Conservation (phyloP, 139 green algal genomes). For the Choricystis sp. region DNA sequence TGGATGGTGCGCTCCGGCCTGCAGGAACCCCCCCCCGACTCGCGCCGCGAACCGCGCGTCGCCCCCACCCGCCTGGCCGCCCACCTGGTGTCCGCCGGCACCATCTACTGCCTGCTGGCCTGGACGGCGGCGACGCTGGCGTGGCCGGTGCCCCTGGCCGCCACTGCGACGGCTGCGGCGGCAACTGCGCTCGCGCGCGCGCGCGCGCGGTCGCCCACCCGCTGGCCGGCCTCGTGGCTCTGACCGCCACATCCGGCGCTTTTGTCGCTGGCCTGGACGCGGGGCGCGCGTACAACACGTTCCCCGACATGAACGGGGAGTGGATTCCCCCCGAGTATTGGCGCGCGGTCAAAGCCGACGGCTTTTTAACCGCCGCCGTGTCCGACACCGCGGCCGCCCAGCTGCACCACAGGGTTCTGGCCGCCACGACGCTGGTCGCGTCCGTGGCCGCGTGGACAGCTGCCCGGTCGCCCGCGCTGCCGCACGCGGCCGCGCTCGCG, state of each 20-base stretch:
- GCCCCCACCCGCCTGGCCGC: slow-evolving; percentile 86
- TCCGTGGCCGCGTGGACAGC: slow-evolving; percentile 34
- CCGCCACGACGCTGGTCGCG: slow-evolving; percentile 44
- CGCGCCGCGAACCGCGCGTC: slow-evolving; percentile 63
- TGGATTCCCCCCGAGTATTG: slow-evolving; percentile 80
- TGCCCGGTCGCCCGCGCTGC: slow-evolving; percentile 22
- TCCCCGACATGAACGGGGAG: slow-evolving; percentile 80
- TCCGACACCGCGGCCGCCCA: slow-evolving; percentile 94
- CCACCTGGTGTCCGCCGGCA: slow-evolving; percentile 87
- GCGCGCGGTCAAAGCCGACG: slow-evolving; percentile 10
- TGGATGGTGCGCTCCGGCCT: slow-evolving; percentile 94
- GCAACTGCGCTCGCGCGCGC: slow-evolving; percentile 14
- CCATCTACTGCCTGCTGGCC: slow-evolving; percentile 79
- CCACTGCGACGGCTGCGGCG: slow-evolving; percentile 1
- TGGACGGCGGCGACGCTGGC: slow-evolving; percentile 79
- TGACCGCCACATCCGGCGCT: slow-evolving; percentile 73
- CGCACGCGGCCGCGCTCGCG: slow-evolving; percentile 12
- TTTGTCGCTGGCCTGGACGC: slow-evolving; percentile 83
- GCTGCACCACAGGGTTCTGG: slow-evolving; percentile 70
- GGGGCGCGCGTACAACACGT: slow-evolving; percentile 93
- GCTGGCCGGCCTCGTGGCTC: slow-evolving; percentile 60
- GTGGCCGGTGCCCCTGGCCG: slow-evolving; percentile 16
- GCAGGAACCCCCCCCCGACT: slow-evolving; percentile 29
- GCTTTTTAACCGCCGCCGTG: slow-evolving; percentile 49
- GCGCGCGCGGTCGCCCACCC: slow-evolving; percentile 36